These are phyloP conservation scores for Zasmidium cellare DNA, from an alignment of 2,329 filamentous ascomycete genomes.

Conservation along the genomic window DNA sequence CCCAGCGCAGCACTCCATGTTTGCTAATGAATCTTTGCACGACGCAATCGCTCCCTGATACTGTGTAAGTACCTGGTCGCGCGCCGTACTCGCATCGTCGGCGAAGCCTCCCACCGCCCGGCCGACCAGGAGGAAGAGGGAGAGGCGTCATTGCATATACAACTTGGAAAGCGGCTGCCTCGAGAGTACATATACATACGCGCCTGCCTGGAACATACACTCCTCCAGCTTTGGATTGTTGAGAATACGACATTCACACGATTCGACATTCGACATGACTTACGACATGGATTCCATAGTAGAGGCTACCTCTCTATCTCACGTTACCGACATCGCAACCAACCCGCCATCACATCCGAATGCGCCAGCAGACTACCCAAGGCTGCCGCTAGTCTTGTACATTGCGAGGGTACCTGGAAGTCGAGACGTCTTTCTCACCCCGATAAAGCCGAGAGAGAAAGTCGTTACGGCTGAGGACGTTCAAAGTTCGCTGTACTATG, in stretches of 20 bases:
- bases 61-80: neutral
- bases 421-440: constrained; percentile 88
- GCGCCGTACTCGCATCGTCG: neutral
- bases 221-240: neutral
- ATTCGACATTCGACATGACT: constrained; percentile 19
- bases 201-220: constrained; percentile 6
- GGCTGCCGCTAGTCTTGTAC: constrained; percentile 78
- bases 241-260: neutral
- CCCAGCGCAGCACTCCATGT: constrained; percentile 1
- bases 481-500: constrained; percentile 83
- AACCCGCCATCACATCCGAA: constrained; percentile 85
- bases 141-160: neutral
- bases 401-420: constrained; percentile 92
- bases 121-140: neutral
- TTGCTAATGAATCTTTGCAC: neutral
- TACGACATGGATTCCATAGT: constrained; percentile 43
- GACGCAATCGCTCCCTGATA: neutral
- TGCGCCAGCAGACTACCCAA: constrained; percentile 67
- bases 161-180: constrained; percentile 8
- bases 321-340: constrained; percentile 75
- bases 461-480: constrained; percentile 88
- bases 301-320: constrained; percentile 80
- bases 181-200: neutral
- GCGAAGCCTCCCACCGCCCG: neutral
- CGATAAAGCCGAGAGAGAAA: constrained; percentile 83